These are phyloP conservation scores for Septoria petroselini DNA, from an alignment of 2,329 filamentous ascomycete species.

Conservation along the genomic window DNA sequence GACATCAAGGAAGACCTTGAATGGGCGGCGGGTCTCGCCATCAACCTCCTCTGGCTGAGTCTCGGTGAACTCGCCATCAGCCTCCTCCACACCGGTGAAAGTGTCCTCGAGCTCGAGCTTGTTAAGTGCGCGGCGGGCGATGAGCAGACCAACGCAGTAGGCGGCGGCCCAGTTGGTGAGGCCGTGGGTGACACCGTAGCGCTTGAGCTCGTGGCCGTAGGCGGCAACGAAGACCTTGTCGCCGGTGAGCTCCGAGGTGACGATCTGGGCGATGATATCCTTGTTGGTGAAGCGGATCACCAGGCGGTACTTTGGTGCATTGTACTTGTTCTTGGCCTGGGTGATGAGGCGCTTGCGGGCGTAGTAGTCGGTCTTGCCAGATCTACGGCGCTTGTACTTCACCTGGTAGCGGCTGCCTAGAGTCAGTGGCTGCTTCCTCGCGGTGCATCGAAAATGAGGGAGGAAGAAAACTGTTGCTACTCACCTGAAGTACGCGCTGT, in stretches of 20 bases:
- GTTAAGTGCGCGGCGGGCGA: constrained; percentile 93
- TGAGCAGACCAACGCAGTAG: constrained; percentile 93
- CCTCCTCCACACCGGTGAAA: constrained; percentile 94
- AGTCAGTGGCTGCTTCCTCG: constrained; percentile 98
- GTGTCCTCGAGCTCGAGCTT: constrained; percentile 94
- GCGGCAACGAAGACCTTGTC: constrained; percentile 94
- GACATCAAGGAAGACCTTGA: constrained; percentile 99
- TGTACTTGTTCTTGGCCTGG: constrained; percentile 99
- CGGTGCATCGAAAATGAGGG: too few species aligned
- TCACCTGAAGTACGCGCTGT: constrained; percentile 13
- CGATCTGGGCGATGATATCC: constrained; percentile 97
- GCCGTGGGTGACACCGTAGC: constrained; percentile 96
- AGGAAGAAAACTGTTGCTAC: constrained; percentile 47
- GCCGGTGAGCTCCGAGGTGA: constrained; percentile 91
- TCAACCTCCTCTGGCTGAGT: constrained; percentile 92
- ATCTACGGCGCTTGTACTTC: constrained; percentile 96
- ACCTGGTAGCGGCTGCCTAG: constrained; percentile 87
- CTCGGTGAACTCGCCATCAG: constrained; percentile 91
- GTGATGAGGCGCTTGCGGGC: constrained; percentile 98
- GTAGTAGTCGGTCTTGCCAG: constrained; percentile 99
- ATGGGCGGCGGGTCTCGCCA: constrained; percentile 85
- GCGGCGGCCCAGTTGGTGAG: constrained; percentile 99
- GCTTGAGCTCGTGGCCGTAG: constrained; percentile 96
- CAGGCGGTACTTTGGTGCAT: constrained; percentile 98
- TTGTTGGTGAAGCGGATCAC: constrained; percentile 82